A percentile compares a stretch with the other conserved stretches of the same genome.
Conservation (phyloP, 495 filamentous ascomycete species). For the Talaromyces borbonicus region DNA sequence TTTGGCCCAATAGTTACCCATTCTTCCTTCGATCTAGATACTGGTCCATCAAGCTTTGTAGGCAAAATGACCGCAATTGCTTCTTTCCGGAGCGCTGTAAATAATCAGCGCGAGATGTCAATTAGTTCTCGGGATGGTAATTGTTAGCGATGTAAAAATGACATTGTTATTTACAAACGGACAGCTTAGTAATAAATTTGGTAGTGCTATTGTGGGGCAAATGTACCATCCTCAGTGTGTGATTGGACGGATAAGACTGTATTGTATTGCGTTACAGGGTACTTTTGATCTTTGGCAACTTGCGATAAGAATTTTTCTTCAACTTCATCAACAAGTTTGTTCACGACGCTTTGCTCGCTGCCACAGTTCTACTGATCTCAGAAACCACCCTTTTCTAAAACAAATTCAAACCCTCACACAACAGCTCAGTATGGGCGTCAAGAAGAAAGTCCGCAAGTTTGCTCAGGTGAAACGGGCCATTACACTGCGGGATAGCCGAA, state of each 20-base stretch:
- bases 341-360: neutral
- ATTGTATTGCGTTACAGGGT: neutral
- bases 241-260: neutral
- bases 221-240: neutral
- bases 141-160: no score
- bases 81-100: no score
- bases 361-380: no score
- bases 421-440: conserved; percentile 8
- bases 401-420: no score
- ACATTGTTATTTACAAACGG: no score
- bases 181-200: neutral
- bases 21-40: no score
- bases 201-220: neutral
- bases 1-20: no score
- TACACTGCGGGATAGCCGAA: conserved; percentile 7
- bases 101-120: no score
- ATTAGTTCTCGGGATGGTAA: no score
- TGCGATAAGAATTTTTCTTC: conserved; percentile 3
- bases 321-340: neutral
- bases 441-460: conserved; percentile 11
- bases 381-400: no score
- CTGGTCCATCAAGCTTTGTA: no score
- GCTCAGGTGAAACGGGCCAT: conserved; percentile 11
- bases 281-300: neutral
- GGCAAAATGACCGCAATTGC: no score